Evolutionary conservation across 495 filamentous ascomycete genomes (phyloP), one percentile per base, ranked within the genome.

Genomic region (Staphylotrichum longicolle): DNA sequence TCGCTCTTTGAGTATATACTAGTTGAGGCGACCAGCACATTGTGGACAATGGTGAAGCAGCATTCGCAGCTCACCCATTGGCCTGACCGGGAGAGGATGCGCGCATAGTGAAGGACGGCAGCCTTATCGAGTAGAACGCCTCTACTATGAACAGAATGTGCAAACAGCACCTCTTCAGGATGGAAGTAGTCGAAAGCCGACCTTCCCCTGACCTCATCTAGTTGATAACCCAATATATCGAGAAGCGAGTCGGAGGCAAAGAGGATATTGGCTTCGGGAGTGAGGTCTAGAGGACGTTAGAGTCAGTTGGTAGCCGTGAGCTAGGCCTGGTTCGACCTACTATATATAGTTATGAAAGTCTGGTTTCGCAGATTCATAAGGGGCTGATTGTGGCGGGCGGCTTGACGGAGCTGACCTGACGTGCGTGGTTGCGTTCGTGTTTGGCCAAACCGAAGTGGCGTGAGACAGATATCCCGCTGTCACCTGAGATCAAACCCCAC

Each of bases 321-420:
- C n/a, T 9, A 14, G 7, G 20, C 9, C n/a, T 6, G 14, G 52
- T 44, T 66, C 63, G 66, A 83, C 87, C 77, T 74, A 86, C 91
- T 90, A 74, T 95, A 91, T 65, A 95, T 95, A 63, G 91, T 91
- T 77, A 96, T 95, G 78, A 95, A 95, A 44, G 91, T 95, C 64
- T 88, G 90, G 76, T 94, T 70, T 56, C 67, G 66, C 8, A 65
- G 70, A 49, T 74, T 91, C 91, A 94, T 94, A 68, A 66, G 76
- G 46, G 73, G 63, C 68, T 66, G 69, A 66, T 64, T 40, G 55
- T 65, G 63, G 68, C 62, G 66, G 67, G 70, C 73, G 65, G 71
- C 70, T 70, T 65, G 62, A 62, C 69, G 63, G 73, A 72, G 73
- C 66, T 59, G 63, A 65, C 67, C 67, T 69, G 63, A 68, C 49